Percentiles rank a stretch among this genome's conserved stretches.
Evolutionary conservation across 2,329 filamentous ascomycete species (phyloP).

Genomic region (Coniochaeta sp.): DNA sequence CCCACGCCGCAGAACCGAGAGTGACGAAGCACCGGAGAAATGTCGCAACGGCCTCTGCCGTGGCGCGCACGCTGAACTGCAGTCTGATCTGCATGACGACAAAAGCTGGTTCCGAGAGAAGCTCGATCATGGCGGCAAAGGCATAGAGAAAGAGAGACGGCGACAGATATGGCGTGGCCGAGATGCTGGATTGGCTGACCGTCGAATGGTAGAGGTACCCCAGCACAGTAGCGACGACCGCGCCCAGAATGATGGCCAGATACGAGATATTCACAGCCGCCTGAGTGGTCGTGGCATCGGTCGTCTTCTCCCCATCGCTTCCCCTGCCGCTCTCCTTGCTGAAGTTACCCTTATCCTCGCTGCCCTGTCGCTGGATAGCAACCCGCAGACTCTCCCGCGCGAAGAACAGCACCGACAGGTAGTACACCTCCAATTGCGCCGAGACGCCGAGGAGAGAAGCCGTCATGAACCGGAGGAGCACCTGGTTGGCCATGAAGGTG

Average conservation of each 20-base stretch:
- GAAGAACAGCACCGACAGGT: constrained; percentile 90
- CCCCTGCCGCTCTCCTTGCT: constrained; percentile 6
- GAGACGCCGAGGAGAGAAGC: constrained; percentile 78
- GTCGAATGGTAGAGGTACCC: constrained; percentile 61
- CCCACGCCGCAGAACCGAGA: constrained; percentile 63
- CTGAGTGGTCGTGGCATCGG: constrained; percentile 43
- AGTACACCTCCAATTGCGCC: constrained; percentile 87
- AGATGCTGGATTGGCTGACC: constrained; percentile 35
- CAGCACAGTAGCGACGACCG: constrained; percentile 55
- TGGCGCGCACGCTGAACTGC: constrained; percentile 71
- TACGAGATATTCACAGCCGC: constrained; percentile 85
- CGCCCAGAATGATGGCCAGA: constrained; percentile 63
- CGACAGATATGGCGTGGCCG: constrained; percentile 57
- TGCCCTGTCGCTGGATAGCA: constrained; percentile 73
- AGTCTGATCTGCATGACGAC: constrained; percentile 78
- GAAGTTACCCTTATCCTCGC: constrained; percentile 17
- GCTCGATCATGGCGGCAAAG: constrained; percentile 58
- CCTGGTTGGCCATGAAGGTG: constrained; percentile 88
- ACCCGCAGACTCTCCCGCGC: constrained; percentile 84
- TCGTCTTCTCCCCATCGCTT: constrained; percentile 14
- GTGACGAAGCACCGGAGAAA: constrained; percentile 70
- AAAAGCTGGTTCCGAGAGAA: constrained; percentile 83
- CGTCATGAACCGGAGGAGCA: constrained; percentile 81
- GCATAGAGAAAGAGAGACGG: constrained; percentile 48
- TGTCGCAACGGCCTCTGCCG: constrained; percentile 77